These are phyloP conservation scores for Coccinonectria pachysandricola DNA, from an alignment of 2,329 filamentous ascomycete genomes.

Conservation along the genomic window DNA sequence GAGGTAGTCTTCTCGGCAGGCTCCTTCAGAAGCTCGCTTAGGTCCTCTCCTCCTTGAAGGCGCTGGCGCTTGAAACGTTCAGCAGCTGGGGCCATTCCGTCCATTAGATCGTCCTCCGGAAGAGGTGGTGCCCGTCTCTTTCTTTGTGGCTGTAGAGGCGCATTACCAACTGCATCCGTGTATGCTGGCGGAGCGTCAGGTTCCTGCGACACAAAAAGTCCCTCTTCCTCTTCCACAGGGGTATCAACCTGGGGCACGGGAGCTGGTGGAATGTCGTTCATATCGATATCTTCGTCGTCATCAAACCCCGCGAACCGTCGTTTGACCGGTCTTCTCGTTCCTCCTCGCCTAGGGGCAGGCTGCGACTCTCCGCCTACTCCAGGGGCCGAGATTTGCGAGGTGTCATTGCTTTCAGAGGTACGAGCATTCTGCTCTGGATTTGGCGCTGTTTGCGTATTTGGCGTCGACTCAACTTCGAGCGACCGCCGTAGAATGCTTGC, in stretches of 20 bases:
- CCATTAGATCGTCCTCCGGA: conserved; percentile 49
- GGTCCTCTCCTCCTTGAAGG: conserved; percentile 46
- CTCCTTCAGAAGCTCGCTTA: conserved; percentile 21
- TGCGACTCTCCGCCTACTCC: conserved; percentile 15
- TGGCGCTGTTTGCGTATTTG: conserved; percentile 12
- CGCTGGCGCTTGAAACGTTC: conserved; percentile 71
- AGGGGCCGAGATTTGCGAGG: conserved; percentile 4
- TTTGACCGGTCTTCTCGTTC: conserved; percentile 30
- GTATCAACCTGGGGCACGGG: conserved; percentile 3
- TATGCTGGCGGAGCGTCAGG: conserved; percentile 12
- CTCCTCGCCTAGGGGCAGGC: conserved; percentile 11
- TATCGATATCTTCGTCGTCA: conserved; percentile 31
- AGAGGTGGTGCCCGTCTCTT: conserved; percentile 37
- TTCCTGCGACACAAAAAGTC: conserved; percentile 49
- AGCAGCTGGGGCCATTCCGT: conserved; percentile 65
- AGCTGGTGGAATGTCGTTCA: conserved; percentile 13
- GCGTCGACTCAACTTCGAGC: conserved; percentile 40
- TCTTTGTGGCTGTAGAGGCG: conserved; percentile 28
- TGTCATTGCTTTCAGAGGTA: conserved; percentile 3
- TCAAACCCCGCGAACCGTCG: conserved; percentile 67
- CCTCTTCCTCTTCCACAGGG: conserved; percentile 28
- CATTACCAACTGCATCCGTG: too few relatives aligned
- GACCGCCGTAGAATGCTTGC: conserved; percentile 59
- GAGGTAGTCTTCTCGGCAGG: conserved; percentile 11
- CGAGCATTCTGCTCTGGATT: too few relatives aligned